A percentile compares a stretch with the other conserved stretches of the same genome.
Conservation (phyloP, 371 early-diverging fungal genomes). For the Dinochytrium kinnereticum region DNA sequence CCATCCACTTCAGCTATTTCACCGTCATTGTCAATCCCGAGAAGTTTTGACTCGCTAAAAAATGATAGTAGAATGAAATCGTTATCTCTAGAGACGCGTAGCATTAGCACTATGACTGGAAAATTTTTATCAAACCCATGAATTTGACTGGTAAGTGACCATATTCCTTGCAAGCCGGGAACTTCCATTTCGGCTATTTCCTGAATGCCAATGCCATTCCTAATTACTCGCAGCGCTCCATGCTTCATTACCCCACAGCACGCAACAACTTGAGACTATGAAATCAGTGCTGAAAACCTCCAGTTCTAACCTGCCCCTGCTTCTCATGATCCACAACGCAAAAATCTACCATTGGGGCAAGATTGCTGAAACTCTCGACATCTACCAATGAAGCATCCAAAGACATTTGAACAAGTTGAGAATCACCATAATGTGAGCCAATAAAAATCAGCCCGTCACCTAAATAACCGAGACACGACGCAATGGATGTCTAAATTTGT, state of each 20-base stretch:
- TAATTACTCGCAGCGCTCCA: slow-evolving; percentile 79
- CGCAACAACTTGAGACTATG: slow-evolving; percentile 78
- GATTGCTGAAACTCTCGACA: slow-evolving; percentile 70
- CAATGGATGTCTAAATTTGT: not conserved
- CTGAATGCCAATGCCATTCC: slow-evolving; percentile 88
- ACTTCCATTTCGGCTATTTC: slow-evolving; percentile 62
- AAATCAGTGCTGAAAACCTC: not conserved
- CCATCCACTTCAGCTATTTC: slow-evolving; percentile 54
- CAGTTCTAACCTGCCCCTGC: slow-evolving; percentile 61
- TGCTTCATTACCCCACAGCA: slow-evolving; percentile 80
- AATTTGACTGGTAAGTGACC: slow-evolving; percentile 51
- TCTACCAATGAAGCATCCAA: slow-evolving; percentile 50
- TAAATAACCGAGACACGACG: slow-evolving; percentile 74
- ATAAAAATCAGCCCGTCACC: slow-evolving; percentile 71
- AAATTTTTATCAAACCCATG: not conserved
- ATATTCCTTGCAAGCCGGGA: slow-evolving; percentile 68
- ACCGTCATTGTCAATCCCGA: slow-evolving; percentile 47
- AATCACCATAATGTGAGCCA: slow-evolving; percentile 86
- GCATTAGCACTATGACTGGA: not conserved
- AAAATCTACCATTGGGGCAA: slow-evolving; percentile 89
- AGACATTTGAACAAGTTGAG: slow-evolving; percentile 66
- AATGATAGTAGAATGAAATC: slow-evolving; percentile 61
- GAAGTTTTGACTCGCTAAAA: slow-evolving; percentile 57
- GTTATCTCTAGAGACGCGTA: slow-evolving; percentile 42
- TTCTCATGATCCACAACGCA: slow-evolving; percentile 80